Conservation (phyloP, 73 alveolate genomes). For the Loxodes magnus region DNA sequence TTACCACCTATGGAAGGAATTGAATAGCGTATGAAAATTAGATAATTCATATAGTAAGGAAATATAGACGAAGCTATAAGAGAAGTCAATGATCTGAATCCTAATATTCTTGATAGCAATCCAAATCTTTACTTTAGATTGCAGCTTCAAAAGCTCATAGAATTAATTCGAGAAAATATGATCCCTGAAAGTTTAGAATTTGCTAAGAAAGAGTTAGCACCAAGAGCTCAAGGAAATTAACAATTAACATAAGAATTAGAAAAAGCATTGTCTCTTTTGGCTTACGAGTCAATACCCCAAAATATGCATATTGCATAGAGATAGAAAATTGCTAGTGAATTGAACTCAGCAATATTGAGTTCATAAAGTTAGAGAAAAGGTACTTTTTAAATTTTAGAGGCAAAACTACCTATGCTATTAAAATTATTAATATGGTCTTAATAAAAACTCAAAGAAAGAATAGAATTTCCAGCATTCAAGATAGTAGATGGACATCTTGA, state of each 20-base stretch:
- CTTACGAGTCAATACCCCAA: slow-evolving; percentile 48
- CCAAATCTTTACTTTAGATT: slow-evolving; percentile 44
- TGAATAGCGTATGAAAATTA: slow-evolving; percentile 42
- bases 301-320: slow-evolving; percentile 9
- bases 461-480: slow-evolving; percentile 12
- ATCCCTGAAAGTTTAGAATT: slow-evolving; percentile 50
- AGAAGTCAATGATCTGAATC: slow-evolving; percentile 37
- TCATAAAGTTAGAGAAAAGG: background rate
- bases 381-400: background rate
- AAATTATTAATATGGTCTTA: slow-evolving; percentile 21
- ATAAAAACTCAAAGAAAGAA: slow-evolving; percentile 4
- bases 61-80: slow-evolving; percentile 57
- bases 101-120: slow-evolving; percentile 49
- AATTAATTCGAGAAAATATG: slow-evolving; percentile 34
- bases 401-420: slow-evolving; percentile 9
- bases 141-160: slow-evolving; percentile 53
- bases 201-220: slow-evolving; percentile 42
- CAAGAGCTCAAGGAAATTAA: slow-evolving; percentile 16
- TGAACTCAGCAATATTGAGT: slow-evolving; percentile 12
- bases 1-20: slow-evolving; percentile 32
- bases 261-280: slow-evolving; percentile 54
- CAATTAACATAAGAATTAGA: slow-evolving; percentile 47
- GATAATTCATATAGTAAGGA: slow-evolving; percentile 44
- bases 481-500: too few relatives aligned
- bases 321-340: slow-evolving; percentile 14